Base-by-base conservation (phyloP, 1,284 basidiomycete species). In the Pascua guehoae region DNA sequence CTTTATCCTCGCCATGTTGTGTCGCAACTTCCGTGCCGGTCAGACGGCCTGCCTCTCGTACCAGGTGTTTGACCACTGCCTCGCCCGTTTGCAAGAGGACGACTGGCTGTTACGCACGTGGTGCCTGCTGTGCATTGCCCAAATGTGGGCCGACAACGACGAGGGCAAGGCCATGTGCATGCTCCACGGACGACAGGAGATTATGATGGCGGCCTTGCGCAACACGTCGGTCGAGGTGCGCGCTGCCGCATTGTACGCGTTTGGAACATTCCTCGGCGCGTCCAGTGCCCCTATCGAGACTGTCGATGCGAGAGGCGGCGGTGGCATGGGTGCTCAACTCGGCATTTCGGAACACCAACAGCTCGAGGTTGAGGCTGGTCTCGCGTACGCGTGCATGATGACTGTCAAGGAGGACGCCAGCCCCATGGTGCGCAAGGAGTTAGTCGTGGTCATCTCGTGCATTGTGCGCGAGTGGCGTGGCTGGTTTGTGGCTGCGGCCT, bases 401-500 rank as follows among this genome's bases (percentile, higher is more conserved):
- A 75, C 78, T 1, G 88, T 92, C 60, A 90, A 90, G 74, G 90
- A 93, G 55, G 95, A 98, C 71, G 95, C 91, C 3, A 93, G 89
- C 61, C 95, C 96, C 0, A 89, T 97, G 85, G 94, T 95, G 8
- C 82, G 96, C 61, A 97, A 97, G 77, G 96, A 98, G 74, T 80
- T 98, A 12, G 82, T 98, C 41, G 85, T 97, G 41, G 83, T 98
- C 43, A 86, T 98, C 51, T 94, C 90, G 66, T 91, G 91, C 65
- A 81, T 98, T 18, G 93, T 95, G 14, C 89, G 91, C 71, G 93
- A 97, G 76, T 98, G 94, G 89, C 81, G 91, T 58, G 94, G 95
- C 11, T 92, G 92, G 80, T 93, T 98, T 67, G 89, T 95, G 48
- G 86, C 94, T 39, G 95, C 94, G 54, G 93, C 95, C 0, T 98